Conservation (phyloP, 2,329 filamentous ascomycete species). For the Fusarium heterosporum region DNA sequence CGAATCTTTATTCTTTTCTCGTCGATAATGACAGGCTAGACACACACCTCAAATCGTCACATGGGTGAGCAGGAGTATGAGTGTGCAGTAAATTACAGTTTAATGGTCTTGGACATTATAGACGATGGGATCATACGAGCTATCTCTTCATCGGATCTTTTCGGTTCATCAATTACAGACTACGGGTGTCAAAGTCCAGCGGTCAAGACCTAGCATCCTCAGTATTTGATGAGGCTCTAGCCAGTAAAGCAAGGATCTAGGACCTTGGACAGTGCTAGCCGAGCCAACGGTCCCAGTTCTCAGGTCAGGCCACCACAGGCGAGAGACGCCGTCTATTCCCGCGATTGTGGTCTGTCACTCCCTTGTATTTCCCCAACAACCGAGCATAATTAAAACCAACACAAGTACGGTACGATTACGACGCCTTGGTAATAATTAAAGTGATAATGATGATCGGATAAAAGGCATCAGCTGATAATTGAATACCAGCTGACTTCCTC, state of each 20-base stretch:
- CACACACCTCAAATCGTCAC: conserved; percentile 6
- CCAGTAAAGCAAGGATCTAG: conserved; percentile 20
- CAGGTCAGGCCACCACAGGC: conserved; percentile 30
- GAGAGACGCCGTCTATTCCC: conserved; percentile 24
- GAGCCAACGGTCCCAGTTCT: not conserved
- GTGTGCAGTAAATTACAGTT: not conserved
- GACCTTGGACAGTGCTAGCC: conserved; percentile 13
- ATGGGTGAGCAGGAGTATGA: conserved; percentile 1
- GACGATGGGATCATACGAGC: conserved; percentile 37
- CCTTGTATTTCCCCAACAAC: conserved; percentile 18
- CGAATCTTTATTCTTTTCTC: conserved; percentile 1
- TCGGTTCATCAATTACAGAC: conserved; percentile 10
- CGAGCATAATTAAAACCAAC: not conserved
- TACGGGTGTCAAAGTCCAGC: not conserved
- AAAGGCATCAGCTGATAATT: not conserved
- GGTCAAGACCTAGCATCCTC: conserved; percentile 8
- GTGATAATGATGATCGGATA: not conserved
- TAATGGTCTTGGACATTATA: not conserved
- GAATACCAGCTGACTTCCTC: conserved; percentile 1
- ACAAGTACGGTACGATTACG: conserved; percentile 14
- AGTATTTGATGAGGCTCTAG: conserved; percentile 34
- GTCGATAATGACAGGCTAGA: conserved; percentile 4
- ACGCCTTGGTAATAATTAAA: not conserved
- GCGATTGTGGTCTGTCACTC: conserved; percentile 29
- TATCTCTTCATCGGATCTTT: conserved; percentile 15